Percentiles rank a stretch among this genome's conserved stretches.
Evolutionary conservation across 305 asterid genomes (phyloP).

Genomic region (Fraxinus latifolia): DNA sequence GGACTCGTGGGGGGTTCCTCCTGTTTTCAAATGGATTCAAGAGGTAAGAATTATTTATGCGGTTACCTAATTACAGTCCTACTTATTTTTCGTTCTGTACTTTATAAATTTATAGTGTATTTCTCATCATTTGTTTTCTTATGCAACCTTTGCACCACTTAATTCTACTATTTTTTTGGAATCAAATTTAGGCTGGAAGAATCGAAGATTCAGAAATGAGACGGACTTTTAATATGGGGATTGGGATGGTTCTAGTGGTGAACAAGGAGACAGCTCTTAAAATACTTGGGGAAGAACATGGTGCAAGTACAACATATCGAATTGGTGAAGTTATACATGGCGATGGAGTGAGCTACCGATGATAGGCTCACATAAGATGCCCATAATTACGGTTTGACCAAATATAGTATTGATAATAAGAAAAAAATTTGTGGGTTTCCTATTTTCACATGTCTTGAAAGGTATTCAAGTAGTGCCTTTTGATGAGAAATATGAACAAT

Average conservation of each 20-base stretch:
- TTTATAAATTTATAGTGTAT: not conserved
- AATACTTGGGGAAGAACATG: conserved; percentile 42
- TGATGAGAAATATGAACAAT: not conserved
- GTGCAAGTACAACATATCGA: conserved; percentile 28
- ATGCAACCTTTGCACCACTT: not conserved
- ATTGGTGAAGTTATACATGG: conserved; percentile 76
- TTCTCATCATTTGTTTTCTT: not conserved
- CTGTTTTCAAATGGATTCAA: conserved; percentile 86
- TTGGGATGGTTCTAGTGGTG: conserved; percentile 88
- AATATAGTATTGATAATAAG: not conserved
- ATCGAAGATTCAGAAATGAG: conserved; percentile 80
- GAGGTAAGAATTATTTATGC: conserved; percentile 46
- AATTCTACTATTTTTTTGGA: not conserved
- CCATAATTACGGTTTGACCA: not conserved
- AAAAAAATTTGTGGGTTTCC: not conserved
- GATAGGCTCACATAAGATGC: not conserved
- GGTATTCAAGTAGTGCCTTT: not conserved
- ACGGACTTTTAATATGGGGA: conserved; percentile 87
- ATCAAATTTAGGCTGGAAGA: conserved; percentile 57
- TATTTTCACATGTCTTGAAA: not conserved
- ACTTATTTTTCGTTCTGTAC: not conserved
- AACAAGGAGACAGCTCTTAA: conserved; percentile 59
- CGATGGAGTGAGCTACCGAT: conserved; percentile 63
- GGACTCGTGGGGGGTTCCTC: conserved; percentile 76
- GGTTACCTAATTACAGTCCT: not conserved